phyloP scores from a whole-genome alignment of 1,284 basidiomycete species.

The Fomitopsis betulina region DNA sequence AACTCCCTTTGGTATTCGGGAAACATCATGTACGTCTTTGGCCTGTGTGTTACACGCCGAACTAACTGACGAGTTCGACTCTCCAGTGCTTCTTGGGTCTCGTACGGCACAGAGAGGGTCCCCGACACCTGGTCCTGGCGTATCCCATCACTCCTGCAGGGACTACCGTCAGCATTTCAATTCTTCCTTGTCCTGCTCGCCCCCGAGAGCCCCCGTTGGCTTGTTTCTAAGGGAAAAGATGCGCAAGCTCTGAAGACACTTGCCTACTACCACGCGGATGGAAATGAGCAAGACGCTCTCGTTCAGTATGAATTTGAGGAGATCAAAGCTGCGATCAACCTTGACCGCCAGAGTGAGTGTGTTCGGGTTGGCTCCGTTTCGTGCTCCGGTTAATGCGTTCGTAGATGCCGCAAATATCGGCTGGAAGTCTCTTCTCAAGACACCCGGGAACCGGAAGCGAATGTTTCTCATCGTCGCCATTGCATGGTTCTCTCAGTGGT shows the following conservation, averaged over 20 bases:
- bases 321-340: slow-evolving; percentile 69
- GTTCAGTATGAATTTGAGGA: slow-evolving; percentile 72
- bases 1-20: slow-evolving; percentile 81
- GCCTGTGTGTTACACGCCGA: not conserved
- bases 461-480: slow-evolving; percentile 66
- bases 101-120: slow-evolving; percentile 70
- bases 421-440: slow-evolving; percentile 55
- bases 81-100: slow-evolving; percentile 65
- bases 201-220: slow-evolving; percentile 72
- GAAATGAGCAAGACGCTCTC: slow-evolving; percentile 64
- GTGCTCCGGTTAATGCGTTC: not conserved
- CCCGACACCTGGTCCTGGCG: slow-evolving; percentile 69
- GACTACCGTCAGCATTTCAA: slow-evolving; percentile 57
- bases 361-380: not conserved
- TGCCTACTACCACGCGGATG: slow-evolving; percentile 73
- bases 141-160: slow-evolving; percentile 66
- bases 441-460: slow-evolving; percentile 62
- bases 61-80: slow-evolving; percentile 2
- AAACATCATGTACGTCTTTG: slow-evolving; percentile 52
- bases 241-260: slow-evolving; percentile 55
- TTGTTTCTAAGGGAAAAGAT: slow-evolving; percentile 62
- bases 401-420: slow-evolving; percentile 43
- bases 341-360: slow-evolving; percentile 44
- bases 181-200: slow-evolving; percentile 53
- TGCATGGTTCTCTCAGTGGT: slow-evolving; percentile 75